Percentiles rank a stretch among this genome's conserved stretches.
Evolutionary conservation across 768 basidiomycete genomes (phyloP).

Genomic region (Tulasnella sp.): DNA sequence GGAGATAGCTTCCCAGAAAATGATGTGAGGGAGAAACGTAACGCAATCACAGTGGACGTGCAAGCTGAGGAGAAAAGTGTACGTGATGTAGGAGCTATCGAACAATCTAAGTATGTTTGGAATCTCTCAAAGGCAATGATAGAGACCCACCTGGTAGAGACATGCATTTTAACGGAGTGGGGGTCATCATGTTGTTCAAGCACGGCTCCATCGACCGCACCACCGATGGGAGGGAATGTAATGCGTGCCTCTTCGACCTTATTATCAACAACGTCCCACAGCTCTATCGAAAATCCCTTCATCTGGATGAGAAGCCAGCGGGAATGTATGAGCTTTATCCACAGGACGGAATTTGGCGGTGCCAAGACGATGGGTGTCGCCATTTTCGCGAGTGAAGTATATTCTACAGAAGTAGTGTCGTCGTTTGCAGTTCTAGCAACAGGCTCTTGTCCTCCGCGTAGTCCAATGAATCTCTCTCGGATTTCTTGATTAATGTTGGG

Average conservation of each 20-base stretch:
- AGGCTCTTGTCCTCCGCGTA: background rate
- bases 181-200: background rate
- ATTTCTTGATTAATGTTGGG: background rate
- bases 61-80: background rate
- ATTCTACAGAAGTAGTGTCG: background rate
- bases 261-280: background rate
- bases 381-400: background rate
- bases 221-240: background rate
- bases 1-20: background rate
- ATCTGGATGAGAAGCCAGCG: background rate
- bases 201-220: background rate
- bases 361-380: background rate
- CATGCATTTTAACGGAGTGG: background rate
- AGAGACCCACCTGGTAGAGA: background rate
- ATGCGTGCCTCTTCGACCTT: background rate
- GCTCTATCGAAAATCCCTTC: background rate
- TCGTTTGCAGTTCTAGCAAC: background rate
- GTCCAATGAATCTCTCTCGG: background rate
- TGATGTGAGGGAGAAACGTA: background rate
- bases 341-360: background rate
- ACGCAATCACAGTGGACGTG: background rate
- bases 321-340: background rate
- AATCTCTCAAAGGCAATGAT: background rate
- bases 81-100: background rate
- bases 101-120: background rate